Conservation (phyloP, 1,284 basidiomycete genomes). For the Thecaphora frezii region DNA sequence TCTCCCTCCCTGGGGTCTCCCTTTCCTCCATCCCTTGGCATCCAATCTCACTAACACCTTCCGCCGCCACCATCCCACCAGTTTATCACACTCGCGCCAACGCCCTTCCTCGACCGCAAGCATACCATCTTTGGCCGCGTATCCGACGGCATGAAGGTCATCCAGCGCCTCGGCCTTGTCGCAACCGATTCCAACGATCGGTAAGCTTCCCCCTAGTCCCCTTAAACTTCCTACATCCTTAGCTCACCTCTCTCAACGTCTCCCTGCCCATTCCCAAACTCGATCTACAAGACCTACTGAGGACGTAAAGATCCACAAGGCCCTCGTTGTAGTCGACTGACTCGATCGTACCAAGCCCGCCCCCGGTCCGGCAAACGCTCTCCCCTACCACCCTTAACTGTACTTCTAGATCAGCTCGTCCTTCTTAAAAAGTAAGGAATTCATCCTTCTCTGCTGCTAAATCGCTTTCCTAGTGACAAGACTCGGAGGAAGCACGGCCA, state of each 20-base stretch:
- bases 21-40: neutral
- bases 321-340: neutral
- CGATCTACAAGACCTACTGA: conserved; percentile 8
- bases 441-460: too few species aligned
- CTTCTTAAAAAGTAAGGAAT: too few species aligned
- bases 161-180: conserved; percentile 70
- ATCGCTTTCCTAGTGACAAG: too few species aligned
- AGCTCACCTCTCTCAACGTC: neutral
- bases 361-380: neutral
- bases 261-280: neutral
- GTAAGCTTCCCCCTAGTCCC: conserved; percentile 2
- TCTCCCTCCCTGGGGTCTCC: neutral
- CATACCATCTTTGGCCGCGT: conserved; percentile 67
- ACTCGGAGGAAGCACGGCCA: too few species aligned
- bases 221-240: neutral
- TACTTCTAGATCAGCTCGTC: neutral
- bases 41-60: neutral
- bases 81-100: conserved; percentile 94
- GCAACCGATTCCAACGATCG: conserved; percentile 18
- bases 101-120: conserved; percentile 78
- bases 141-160: conserved; percentile 63
- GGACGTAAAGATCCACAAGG: conserved; percentile 13
- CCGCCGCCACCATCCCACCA: neutral
- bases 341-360: too few species aligned
- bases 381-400: neutral